Conservation (phyloP, 129 eudicot species). For the Kitagawia praeruptora region DNA sequence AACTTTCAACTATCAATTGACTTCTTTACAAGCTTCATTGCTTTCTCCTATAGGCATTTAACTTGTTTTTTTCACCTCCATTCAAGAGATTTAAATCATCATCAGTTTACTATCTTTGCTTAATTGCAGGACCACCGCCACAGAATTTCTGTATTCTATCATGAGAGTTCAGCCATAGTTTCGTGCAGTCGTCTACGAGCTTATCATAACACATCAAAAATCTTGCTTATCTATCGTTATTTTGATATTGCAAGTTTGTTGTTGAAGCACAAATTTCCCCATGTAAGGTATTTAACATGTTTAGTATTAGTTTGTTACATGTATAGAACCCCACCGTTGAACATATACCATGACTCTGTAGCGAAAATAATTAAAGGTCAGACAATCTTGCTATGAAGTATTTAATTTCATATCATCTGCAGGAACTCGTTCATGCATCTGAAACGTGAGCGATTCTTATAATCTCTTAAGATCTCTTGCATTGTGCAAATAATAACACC, state of each 20-base stretch:
- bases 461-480: too few species aligned
- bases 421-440: not conserved
- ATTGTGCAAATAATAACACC: too few species aligned
- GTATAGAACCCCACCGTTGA: not conserved
- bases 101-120: not conserved
- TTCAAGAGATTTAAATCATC: not conserved
- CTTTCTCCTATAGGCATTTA: not conserved
- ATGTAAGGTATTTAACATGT: not conserved
- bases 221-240: not conserved
- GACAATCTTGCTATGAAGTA: not conserved
- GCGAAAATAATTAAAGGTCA: not conserved
- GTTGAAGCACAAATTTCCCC: not conserved
- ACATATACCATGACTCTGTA: not conserved
- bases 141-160: not conserved
- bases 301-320: not conserved
- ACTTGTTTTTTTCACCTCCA: not conserved
- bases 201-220: not conserved
- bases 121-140: conserved; percentile 6
- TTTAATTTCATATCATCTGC: too few species aligned
- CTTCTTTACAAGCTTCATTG: not conserved
- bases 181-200: not conserved
- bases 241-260: not conserved
- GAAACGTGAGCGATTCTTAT: not conserved
- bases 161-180: not conserved
- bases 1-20: not conserved